Percentiles rank a stretch among this genome's conserved stretches.
These are phyloP conservation scores for Fusarium torulosum DNA, from an alignment of 2,329 filamentous ascomycete species.

Conservation along the genomic window DNA sequence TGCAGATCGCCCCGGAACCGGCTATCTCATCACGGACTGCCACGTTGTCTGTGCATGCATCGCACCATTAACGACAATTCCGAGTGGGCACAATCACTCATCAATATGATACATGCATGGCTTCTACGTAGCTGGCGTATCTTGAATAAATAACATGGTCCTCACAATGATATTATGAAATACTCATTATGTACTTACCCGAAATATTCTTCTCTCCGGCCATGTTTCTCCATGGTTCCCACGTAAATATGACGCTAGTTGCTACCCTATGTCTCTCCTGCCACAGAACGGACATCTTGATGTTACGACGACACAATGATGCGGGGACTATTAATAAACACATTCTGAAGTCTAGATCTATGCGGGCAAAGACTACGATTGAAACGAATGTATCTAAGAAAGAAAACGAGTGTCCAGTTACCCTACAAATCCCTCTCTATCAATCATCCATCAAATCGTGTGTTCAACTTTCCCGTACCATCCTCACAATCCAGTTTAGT, in stretches of 20 bases:
- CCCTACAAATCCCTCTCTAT: neutral
- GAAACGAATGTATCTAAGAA: conserved; percentile 15
- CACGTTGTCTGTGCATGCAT: conserved; percentile 45
- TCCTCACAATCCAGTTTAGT: neutral
- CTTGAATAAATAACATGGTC: neutral
- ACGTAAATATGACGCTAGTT: neutral
- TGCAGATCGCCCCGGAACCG: conserved; percentile 27
- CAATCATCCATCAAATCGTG: neutral
- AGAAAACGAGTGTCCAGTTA: conserved; percentile 10
- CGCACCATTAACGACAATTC: neutral
- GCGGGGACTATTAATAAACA: too few relatives aligned
- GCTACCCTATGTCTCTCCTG: neutral
- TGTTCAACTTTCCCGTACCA: neutral
- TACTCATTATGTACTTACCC: too few relatives aligned
- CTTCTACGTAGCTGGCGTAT: conserved; percentile 12
- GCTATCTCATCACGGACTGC: conserved; percentile 41
- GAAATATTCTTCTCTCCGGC: neutral
- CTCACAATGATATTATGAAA: too few relatives aligned
- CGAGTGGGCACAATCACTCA: conserved; percentile 5
- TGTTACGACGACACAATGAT: neutral
- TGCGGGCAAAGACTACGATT: neutral
- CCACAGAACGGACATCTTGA: neutral
- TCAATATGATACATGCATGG: neutral
- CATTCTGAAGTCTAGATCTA: neutral
- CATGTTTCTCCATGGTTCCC: neutral